Base-by-base conservation (phyloP, 1,284 basidiomycete genomes). In the Ceratobasidium sp. region DNA sequence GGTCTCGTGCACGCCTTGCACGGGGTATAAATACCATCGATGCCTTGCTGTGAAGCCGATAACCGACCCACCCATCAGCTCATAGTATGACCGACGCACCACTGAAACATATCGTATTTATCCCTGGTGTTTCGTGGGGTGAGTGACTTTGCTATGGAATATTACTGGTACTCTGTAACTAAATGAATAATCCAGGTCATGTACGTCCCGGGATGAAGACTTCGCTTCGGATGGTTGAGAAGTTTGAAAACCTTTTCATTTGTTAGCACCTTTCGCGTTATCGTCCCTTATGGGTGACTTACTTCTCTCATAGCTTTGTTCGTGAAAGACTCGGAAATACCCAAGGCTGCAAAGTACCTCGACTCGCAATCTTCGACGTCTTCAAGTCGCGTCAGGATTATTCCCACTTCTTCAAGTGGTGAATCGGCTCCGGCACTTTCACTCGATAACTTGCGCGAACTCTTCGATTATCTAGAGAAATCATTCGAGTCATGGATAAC, bases 61-160 rank as follows among this genome's bases (percentile, higher is more conserved):
- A n/a, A n/a, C 33, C 33, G 5, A 36, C 11, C 11, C 33, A 36
- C 33, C 11, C 33, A 36, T 36, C 33, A 36, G 11, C 33, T 36
- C 33, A 11, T 11, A 36, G 11, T 49, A 60, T 50, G 47, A 39
- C 42, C 33, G 27, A 9, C 19, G 13, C n/a, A n/a, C 2, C 27
- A 1, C n/a, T 60, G 14, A 60, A 60, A n/a, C 58, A 60, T 36
- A 23, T 60, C 29, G 58, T 60, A 3, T 60, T 60, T 16, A 16
- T 60, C 4, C 33, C 58, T 21, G 58, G 58, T 5, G 27, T 33
- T 16, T 41, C 23, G 5, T 33, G 41, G 57, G 25, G 57, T 59
- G 36, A 6, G 44, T 44, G 3, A 16, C 9, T 19, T 1, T 21
- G 13, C 16, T 39, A n/a, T 41, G 14, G 7, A 4, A 23, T 25